A percentile compares a stretch with the other conserved stretches of the same genome.
Evolutionary conservation across 768 basidiomycete species (phyloP).

Genomic region (Myochromella boudieri): DNA sequence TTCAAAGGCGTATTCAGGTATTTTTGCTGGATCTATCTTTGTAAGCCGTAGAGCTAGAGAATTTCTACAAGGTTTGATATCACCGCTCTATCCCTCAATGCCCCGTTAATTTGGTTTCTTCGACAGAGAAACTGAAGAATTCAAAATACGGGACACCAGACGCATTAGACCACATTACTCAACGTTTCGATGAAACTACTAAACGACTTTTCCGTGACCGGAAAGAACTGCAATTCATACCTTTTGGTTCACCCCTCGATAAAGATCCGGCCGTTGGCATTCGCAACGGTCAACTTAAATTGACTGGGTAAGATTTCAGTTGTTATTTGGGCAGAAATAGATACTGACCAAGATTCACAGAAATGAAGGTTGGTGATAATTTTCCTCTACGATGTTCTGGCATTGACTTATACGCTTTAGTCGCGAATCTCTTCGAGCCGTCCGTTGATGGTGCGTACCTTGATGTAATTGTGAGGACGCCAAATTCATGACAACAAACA

Average conservation of each 20-base stretch:
- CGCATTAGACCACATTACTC: constrained; percentile 76
- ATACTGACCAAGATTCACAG: constrained; percentile 17
- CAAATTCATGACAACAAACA: constrained; percentile 15
- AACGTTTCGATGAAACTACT: constrained; percentile 80
- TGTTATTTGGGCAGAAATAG: neutral
- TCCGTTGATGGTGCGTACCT: constrained; percentile 55
- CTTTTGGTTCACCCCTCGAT: constrained; percentile 77
- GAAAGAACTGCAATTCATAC: constrained; percentile 68
- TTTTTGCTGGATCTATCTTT: constrained; percentile 83
- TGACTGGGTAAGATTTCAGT: constrained; percentile 55
- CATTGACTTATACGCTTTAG: constrained; percentile 35
- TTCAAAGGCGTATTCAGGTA: constrained; percentile 42
- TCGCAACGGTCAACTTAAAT: constrained; percentile 66
- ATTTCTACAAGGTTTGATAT: constrained; percentile 60
- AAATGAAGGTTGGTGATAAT: constrained; percentile 27
- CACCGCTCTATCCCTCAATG: neutral
- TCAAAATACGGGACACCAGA: constrained; percentile 74
- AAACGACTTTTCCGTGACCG: constrained; percentile 75
- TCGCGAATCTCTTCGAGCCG: constrained; percentile 76
- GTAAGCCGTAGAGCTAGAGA: constrained; percentile 73
- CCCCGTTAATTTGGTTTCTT: neutral
- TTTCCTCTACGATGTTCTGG: neutral
- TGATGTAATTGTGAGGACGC: neutral
- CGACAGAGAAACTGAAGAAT: constrained; percentile 64
- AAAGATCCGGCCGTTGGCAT: constrained; percentile 72